Evolutionary conservation across 192 early-diverging fungal species (phyloP).

Genomic region (Cetraspora pellucida): DNA sequence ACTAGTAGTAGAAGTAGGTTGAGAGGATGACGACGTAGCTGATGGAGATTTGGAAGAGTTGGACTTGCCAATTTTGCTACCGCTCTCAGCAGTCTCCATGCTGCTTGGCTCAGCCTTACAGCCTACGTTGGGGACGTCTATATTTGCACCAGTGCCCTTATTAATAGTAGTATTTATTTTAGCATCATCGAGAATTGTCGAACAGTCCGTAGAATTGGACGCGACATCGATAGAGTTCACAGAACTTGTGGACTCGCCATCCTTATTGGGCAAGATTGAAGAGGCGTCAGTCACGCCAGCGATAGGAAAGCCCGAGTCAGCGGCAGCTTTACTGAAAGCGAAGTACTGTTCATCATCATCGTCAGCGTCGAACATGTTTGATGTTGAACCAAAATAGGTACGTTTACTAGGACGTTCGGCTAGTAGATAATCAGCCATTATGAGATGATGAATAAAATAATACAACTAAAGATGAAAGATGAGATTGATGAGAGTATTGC

Average conservation of each 20-base stretch:
- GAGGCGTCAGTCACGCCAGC: constrained; percentile 7
- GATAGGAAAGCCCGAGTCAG: not conserved
- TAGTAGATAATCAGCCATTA: constrained; percentile 21
- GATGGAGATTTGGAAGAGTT: constrained; percentile 32
- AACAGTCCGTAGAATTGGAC: not conserved
- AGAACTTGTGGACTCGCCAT: constrained; percentile 18
- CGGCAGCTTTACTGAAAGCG: constrained; percentile 15
- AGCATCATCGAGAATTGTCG: constrained; percentile 27
- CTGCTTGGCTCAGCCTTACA: constrained; percentile 37
- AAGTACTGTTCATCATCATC: constrained; percentile 28
- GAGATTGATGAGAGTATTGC: too few species aligned
- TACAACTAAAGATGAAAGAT: too few species aligned
- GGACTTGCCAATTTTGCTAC: constrained; percentile 34
- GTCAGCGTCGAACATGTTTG: constrained; percentile 8
- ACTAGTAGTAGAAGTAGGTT: not conserved
- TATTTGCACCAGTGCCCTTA: constrained; percentile 23
- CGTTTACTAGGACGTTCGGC: constrained; percentile 12
- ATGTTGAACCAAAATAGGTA: constrained; percentile 15
- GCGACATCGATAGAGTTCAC: constrained; percentile 15
- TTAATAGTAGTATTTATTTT: constrained; percentile 28
- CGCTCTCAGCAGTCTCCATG: constrained; percentile 30
- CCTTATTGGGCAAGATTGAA: constrained; percentile 28
- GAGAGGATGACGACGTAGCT: constrained; percentile 9
- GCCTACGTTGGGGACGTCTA: constrained; percentile 28
- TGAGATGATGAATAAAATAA: not conserved